phyloP scores from a whole-genome alignment of 108 stramenopile species.

The Nannochloropsis granulata region DNA sequence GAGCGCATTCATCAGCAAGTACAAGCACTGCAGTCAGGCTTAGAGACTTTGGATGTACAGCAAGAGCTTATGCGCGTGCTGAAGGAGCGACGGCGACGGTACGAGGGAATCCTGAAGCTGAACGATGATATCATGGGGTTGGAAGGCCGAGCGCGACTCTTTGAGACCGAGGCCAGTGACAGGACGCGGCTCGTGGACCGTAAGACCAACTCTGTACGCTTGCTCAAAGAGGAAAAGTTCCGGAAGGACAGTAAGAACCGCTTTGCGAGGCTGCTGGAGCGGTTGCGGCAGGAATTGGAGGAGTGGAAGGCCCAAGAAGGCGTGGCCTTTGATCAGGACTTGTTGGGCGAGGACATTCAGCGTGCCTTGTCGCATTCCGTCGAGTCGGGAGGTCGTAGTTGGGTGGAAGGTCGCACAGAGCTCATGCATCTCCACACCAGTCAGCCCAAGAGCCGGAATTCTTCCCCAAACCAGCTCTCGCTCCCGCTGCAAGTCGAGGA shows the following conservation, averaged over 20 bases:
- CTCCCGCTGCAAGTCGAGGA: neutral
- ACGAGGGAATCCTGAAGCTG: neutral
- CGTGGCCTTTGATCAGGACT: neutral
- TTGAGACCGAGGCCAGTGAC: neutral
- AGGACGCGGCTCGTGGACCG: neutral
- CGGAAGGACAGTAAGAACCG: neutral
- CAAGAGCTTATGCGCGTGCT: neutral
- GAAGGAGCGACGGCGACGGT: neutral
- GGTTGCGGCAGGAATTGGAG: neutral
- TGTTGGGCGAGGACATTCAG: neutral
- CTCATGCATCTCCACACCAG: neutral
- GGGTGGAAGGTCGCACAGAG: neutral
- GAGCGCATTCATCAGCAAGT: neutral
- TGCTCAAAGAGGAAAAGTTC: neutral
- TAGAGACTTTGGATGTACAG: neutral
- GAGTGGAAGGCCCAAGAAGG: neutral
- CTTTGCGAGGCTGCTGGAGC: neutral
- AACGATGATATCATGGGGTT: neutral
- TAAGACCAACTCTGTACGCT: neutral
- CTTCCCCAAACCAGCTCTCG: neutral
- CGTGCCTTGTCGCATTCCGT: neutral
- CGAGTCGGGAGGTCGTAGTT: neutral
- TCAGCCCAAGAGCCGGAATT: neutral
- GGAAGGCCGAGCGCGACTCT: neutral
- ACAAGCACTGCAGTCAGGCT: neutral